These are phyloP conservation scores for Casaregolazyma suthepensis DNA, from an alignment of 1,139 yeast genomes.

Conservation along the genomic window DNA sequence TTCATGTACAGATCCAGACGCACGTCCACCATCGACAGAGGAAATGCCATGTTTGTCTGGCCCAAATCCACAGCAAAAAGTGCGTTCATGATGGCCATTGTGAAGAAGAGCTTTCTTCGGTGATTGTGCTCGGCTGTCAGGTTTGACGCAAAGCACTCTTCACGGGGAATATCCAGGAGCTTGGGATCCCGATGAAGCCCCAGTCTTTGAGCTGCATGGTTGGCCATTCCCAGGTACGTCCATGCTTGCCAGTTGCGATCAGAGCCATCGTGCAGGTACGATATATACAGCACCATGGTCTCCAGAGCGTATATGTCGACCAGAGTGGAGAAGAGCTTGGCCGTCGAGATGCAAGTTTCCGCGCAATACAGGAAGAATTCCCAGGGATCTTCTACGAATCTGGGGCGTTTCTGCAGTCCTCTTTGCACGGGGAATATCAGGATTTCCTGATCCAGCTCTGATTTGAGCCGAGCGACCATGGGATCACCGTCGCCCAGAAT, in stretches of 20 bases:
- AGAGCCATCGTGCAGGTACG: constrained; percentile 16
- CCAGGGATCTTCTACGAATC: constrained; percentile 17
- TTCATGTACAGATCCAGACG: constrained; percentile 3
- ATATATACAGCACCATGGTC: constrained; percentile 12
- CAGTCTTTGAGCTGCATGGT: constrained; percentile 14
- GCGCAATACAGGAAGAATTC: constrained; percentile 16
- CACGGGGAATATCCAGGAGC: constrained; percentile 6
- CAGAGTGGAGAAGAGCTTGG: constrained; percentile 11
- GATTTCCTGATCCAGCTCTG: constrained; percentile 9
- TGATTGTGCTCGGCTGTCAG: constrained; percentile 1
- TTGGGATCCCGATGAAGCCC: constrained; percentile 16
- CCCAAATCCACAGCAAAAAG: constrained; percentile 15
- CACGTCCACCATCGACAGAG: constrained; percentile 7
- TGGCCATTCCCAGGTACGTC: constrained; percentile 17
- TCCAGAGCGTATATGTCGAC: constrained; percentile 12
- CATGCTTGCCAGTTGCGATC: constrained; percentile 17
- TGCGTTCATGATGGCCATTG: constrained; percentile 11
- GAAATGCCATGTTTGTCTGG: constrained; percentile 12
- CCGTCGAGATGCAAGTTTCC: constrained; percentile 12
- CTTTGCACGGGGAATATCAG: constrained; percentile 11
- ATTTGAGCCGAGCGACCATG: constrained; percentile 10
- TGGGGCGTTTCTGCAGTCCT: constrained; percentile 9
- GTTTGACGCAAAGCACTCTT: not conserved
- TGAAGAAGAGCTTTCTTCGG: constrained; percentile 11
- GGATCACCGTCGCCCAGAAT: constrained; percentile 11